Evolutionary conservation across 805 yeast genomes (phyloP).

Genomic region (Cyberlindnera misumaiensis): DNA sequence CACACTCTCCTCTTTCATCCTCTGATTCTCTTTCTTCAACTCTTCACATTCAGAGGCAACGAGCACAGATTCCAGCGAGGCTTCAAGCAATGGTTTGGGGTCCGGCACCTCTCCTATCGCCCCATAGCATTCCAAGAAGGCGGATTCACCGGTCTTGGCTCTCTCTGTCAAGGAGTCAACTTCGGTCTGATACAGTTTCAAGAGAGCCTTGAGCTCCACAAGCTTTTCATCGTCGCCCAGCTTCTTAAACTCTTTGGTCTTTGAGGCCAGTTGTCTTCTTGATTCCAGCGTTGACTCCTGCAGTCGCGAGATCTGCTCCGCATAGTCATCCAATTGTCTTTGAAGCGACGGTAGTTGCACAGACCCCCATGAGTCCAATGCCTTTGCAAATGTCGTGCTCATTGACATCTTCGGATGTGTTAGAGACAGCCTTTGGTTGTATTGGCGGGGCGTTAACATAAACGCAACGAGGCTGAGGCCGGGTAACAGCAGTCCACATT

Average conservation of each 20-base stretch:
- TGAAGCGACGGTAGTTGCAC: slow-evolving; percentile 69
- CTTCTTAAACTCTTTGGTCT: slow-evolving; percentile 82
- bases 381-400: slow-evolving; percentile 29
- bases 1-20: slow-evolving; percentile 51
- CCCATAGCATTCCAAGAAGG: slow-evolving; percentile 69
- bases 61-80: slow-evolving; percentile 57
- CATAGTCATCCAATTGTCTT: slow-evolving; percentile 65
- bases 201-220: slow-evolving; percentile 53
- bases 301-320: slow-evolving; percentile 59
- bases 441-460: too few species aligned
- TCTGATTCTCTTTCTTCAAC: slow-evolving; percentile 43
- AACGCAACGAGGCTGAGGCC: too few species aligned
- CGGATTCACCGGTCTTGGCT: slow-evolving; percentile 64
- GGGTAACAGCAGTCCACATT: too few species aligned
- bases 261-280: slow-evolving; percentile 70
- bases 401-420: neutral
- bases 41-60: slow-evolving; percentile 45
- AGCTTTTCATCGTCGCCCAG: slow-evolving; percentile 62
- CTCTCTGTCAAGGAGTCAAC: slow-evolving; percentile 77
- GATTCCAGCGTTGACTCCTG: slow-evolving; percentile 63
- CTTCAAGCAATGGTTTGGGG: slow-evolving; percentile 74
- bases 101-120: slow-evolving; percentile 87
- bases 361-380: slow-evolving; percentile 68
- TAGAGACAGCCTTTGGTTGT: too few species aligned
- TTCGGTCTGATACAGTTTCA: slow-evolving; percentile 78